phyloP scores from a whole-genome alignment of 805 yeast species.

The Spathaspora girioi region DNA sequence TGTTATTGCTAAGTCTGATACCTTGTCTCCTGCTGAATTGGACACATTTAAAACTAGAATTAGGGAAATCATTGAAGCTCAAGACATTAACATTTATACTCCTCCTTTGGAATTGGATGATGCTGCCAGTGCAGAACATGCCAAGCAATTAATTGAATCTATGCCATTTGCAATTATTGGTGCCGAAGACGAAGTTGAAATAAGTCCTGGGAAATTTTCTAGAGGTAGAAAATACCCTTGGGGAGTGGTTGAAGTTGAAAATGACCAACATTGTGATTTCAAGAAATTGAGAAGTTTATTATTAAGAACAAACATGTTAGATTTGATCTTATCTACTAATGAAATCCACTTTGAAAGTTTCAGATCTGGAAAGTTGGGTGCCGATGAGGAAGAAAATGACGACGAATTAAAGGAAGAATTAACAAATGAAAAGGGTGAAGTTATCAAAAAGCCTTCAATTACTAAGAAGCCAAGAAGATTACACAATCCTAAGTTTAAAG shows the following conservation, averaged over 20 bases:
- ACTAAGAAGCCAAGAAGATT: conserved; percentile 52
- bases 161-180: conserved; percentile 89
- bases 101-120: conserved; percentile 79
- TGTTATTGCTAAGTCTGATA: conserved; percentile 84
- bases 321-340: conserved; percentile 73
- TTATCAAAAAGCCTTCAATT: conserved; percentile 21
- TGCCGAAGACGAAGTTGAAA: conserved; percentile 66
- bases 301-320: conserved; percentile 80
- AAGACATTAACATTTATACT: conserved; percentile 77
- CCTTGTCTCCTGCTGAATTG: conserved; percentile 70
- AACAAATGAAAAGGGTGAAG: conserved; percentile 27
- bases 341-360: conserved; percentile 78
- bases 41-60: conserved; percentile 68
- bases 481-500: conserved; percentile 87
- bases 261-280: conserved; percentile 82
- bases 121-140: conserved; percentile 73
- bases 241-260: conserved; percentile 87
- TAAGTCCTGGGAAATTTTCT: conserved; percentile 58
- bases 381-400: conserved; percentile 30
- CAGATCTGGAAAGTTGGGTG: conserved; percentile 66
- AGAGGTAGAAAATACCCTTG: conserved; percentile 86
- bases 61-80: conserved; percentile 78
- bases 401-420: conserved; percentile 30
- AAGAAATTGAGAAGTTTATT: conserved; percentile 74
- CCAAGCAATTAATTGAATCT: conserved; percentile 72